These are phyloP conservation scores for Ophiosphaerella herpotricha DNA, from an alignment of 2,329 filamentous ascomycete genomes.

Conservation along the genomic window DNA sequence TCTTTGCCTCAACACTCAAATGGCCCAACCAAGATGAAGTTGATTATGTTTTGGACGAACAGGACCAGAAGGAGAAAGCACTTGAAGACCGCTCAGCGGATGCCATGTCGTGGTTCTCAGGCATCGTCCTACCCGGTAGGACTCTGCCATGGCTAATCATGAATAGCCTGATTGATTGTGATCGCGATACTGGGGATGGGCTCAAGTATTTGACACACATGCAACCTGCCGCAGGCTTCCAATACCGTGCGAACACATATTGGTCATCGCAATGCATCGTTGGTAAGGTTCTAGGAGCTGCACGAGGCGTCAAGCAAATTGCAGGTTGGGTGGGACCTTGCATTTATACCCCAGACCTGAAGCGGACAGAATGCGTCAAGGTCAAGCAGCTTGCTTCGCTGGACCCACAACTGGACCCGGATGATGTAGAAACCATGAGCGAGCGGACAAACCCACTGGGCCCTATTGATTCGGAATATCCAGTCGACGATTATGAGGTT, in stretches of 20 bases:
- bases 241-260: conserved; percentile 78
- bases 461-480: conserved; percentile 64
- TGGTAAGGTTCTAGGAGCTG: conserved; percentile 70
- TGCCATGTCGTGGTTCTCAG: conserved; percentile 77
- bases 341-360: conserved; percentile 68
- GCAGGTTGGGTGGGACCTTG: conserved; percentile 78
- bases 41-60: conserved; percentile 64
- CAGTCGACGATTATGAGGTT: conserved; percentile 69
- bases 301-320: conserved; percentile 70
- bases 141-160: conserved; percentile 76
- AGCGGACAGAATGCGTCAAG: conserved; percentile 70
- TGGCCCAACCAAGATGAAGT: conserved; percentile 75
- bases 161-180: conserved; percentile 77
- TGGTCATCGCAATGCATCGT: conserved; percentile 75
- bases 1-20: conserved; percentile 73
- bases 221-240: conserved; percentile 72
- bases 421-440: conserved; percentile 68
- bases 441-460: conserved; percentile 72
- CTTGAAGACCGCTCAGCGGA: conserved; percentile 69
- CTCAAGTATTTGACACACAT: conserved; percentile 71
- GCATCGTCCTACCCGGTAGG: conserved; percentile 71
- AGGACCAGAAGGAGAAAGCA: conserved; percentile 54
- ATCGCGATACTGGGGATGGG: conserved; percentile 68
- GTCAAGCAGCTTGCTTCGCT: conserved; percentile 65
- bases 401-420: conserved; percentile 58